These are phyloP conservation scores for Orbilia ellipsospora DNA, from an alignment of 2,329 filamentous ascomycete species.

Conservation along the genomic window DNA sequence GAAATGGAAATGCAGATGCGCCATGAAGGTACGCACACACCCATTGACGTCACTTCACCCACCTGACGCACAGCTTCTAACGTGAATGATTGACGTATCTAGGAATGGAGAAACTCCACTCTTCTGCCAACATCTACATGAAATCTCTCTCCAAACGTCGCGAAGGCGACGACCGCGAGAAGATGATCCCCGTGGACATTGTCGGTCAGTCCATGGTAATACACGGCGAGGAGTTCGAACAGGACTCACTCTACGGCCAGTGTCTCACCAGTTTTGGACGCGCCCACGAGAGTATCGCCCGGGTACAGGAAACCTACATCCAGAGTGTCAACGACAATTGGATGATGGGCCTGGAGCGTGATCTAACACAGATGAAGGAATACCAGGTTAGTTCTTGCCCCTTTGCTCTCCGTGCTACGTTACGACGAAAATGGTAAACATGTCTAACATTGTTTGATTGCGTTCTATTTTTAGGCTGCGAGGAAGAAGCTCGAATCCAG, in stretches of 20 bases:
- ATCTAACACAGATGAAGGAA: constrained; percentile 94
- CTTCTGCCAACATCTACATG: constrained; percentile 84
- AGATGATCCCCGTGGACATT: constrained; percentile 80
- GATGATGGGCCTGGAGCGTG: constrained; percentile 91
- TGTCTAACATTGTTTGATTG: too few relatives aligned
- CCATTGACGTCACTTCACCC: constrained; percentile 1
- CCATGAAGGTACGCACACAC: constrained; percentile 76
- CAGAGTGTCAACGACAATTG: constrained; percentile 81
- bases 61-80: background rate
- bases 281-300: constrained; percentile 86
- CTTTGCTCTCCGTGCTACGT: background rate
- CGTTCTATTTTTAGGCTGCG: constrained; percentile 68
- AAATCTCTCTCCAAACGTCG: constrained; percentile 87
- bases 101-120: constrained; percentile 92
- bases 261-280: constrained; percentile 84
- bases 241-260: constrained; percentile 89
- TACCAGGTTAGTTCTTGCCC: constrained; percentile 76
- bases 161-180: constrained; percentile 88
- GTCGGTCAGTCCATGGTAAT: constrained; percentile 85
- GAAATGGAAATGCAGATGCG: constrained; percentile 90
- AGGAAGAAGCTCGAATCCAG: constrained; percentile 95
- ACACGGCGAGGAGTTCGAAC: constrained; percentile 92
- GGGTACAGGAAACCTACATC: constrained; percentile 85
- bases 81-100: constrained; percentile 5
- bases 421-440: too few relatives aligned